phyloP scores from a whole-genome alignment of 495 filamentous ascomycete species.

The Xylaria intraflava region DNA sequence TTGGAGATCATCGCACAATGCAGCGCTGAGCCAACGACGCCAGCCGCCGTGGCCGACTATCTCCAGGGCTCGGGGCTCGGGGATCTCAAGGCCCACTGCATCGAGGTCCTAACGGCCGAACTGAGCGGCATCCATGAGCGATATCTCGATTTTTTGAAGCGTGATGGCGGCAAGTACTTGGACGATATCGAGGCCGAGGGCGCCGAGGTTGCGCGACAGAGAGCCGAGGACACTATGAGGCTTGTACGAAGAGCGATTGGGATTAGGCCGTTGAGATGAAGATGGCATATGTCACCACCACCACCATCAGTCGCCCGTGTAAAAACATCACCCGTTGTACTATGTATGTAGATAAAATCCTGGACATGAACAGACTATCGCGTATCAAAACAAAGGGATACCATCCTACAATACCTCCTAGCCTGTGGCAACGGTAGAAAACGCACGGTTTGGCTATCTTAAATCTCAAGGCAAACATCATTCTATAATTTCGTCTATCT shows the following conservation, averaged over 20 bases:
- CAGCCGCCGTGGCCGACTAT: slow-evolving; percentile 50
- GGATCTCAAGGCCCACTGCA: slow-evolving; percentile 60
- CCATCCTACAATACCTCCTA: too few species aligned
- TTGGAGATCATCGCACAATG: slow-evolving; percentile 64
- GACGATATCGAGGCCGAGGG: slow-evolving; percentile 56
- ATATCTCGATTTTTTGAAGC: slow-evolving; percentile 48
- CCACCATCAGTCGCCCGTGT: background rate
- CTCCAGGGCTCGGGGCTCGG: slow-evolving; percentile 45
- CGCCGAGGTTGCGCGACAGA: slow-evolving; percentile 51
- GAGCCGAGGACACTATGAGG: slow-evolving; percentile 62
- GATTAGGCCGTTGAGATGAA: slow-evolving; percentile 28
- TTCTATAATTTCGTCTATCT: too few species aligned
- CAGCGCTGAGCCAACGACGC: slow-evolving; percentile 22
- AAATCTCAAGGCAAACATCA: too few species aligned
- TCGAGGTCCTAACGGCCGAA: slow-evolving; percentile 45
- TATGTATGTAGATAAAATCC: background rate
- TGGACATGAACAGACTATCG: background rate
- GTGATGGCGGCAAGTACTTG: slow-evolving; percentile 46
- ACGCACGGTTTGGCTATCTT: too few species aligned
- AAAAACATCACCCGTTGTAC: background rate
- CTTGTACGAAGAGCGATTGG: slow-evolving; percentile 58
- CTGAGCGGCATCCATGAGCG: slow-evolving; percentile 55
- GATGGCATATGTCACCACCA: background rate
- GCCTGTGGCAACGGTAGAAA: too few species aligned
- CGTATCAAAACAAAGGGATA: background rate